These are phyloP conservation scores for Curvularia lunata DNA, from an alignment of 2,329 filamentous ascomycete species.

Conservation along the genomic window DNA sequence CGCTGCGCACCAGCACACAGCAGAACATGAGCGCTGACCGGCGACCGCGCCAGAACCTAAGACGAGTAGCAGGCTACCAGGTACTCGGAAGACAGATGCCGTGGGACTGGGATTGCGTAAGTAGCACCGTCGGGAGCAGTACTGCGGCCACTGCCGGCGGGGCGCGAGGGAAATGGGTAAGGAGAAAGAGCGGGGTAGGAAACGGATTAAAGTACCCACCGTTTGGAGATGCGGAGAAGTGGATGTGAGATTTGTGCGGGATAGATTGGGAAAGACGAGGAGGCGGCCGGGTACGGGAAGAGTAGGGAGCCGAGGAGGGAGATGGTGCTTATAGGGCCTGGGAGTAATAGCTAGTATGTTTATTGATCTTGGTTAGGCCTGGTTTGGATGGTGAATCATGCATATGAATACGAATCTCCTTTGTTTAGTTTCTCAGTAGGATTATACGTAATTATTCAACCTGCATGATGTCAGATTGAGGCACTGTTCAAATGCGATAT, in stretches of 20 bases:
- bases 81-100: constrained; percentile 39
- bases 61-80: constrained; percentile 42
- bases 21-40: constrained; percentile 10
- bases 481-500: too few relatives aligned
- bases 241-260: constrained; percentile 22
- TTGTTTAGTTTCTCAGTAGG: background rate
- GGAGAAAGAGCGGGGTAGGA: constrained; percentile 8
- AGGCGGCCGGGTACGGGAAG: background rate
- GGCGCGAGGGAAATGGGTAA: constrained; percentile 13
- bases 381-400: background rate
- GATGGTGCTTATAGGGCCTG: background rate
- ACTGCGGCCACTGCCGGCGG: constrained; percentile 6
- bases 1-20: constrained; percentile 24
- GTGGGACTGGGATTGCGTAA: constrained; percentile 46
- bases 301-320: background rate
- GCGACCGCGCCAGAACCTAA: constrained; percentile 20
- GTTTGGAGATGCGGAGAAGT: constrained; percentile 35
- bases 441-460: too few relatives aligned
- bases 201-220: constrained; percentile 34
- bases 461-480: background rate
- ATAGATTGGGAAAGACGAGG: background rate
- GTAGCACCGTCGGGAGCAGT: constrained; percentile 33
- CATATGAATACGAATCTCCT: background rate
- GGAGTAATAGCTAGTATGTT: background rate
- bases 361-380: background rate